Evolutionary conservation across 371 early-diverging fungal species (phyloP), one percentile per base, ranked within the genome.

Genomic region (Lichtheimia corymbifera): DNA sequence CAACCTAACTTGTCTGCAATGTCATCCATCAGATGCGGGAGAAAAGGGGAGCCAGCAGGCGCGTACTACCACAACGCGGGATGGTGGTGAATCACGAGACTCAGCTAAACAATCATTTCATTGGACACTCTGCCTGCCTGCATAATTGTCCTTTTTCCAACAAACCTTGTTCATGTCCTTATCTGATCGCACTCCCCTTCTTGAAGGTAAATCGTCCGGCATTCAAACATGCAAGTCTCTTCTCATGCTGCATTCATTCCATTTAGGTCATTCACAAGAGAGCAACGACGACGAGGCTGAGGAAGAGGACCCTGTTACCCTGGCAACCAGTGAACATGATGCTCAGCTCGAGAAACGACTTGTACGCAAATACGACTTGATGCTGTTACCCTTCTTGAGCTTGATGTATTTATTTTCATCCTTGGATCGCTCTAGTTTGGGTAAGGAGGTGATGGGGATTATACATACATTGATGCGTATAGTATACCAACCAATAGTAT

Each of bases 351-450:
- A 52, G 47, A 18, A 30, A 22, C 50, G 53, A 40, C 67, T 79
- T 17, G 70, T 79, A 27, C 73, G 76, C 27, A 84, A 84, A 51
- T 57, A 76, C 13, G 84, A 84, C 49, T 67, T 67, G 9, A 63
- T 70, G 22, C 59, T 84, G 1, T 53, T 84, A 11, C 84, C 84
- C 2, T 71, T 82, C 43, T 65, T 84, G 4, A 77, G 81, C 17
- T 61, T 84, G 5, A 74, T 82, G 72, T 82, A 82, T 49, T 64
- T 82, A 4, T 78, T 79, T 58, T 76, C 74, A 7, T 80, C 80
- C 20, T 67, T 82, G 51, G 83, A 82, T 64, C 66, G 83, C 50
- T 76, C 80, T 3, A 82, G 78, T 20, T 53, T 82, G 50, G 83
- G 83, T 77, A 64, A 45, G 17, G 1, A 22, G 47, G 14, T 18